Evolutionary conservation across 805 yeast genomes (phyloP), one percentile per base, ranked within the genome.

Genomic region (Suhomyces canberraensis): DNA sequence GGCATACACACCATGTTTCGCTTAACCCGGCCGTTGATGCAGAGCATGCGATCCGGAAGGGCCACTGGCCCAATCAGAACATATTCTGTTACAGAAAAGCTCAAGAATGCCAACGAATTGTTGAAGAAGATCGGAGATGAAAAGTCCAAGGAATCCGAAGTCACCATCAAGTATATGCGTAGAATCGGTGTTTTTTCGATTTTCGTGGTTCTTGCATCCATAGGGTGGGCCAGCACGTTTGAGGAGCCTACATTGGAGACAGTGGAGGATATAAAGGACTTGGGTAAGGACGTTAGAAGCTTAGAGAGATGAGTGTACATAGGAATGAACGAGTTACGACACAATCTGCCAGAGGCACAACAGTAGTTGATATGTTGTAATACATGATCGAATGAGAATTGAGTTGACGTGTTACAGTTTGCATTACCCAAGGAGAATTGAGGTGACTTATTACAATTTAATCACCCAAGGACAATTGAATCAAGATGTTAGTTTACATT

Each of bases 71-170:
- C 35, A 26, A 25, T 13, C 24, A 16, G 44, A 11, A 9, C 13
- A 17, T 41, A 47, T 31, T 39, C 56, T 3, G 37, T 54, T 13
- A 43, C 42, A 29, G 26, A 44, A 16, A 52, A 45, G 35, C 43
- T 53, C 26, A 41, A 47, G 29, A 38, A 47, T 11, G 42, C 55
- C 31, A 60, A 61, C 37, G 37, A 41, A 30, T 41, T 45, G 25
- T 43, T 65, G 14, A 54, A 61, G 36, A 52, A 50, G 27, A 52
- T 67, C 14, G 67, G 63, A 4, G 61, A 59, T 32, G 71, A 64
- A 32, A 54, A 53, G 20, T 45, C 66, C 3, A 37, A 36, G 26
- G 66, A 56, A 30, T 55, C 69, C 3, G 47, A 54, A 34, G 50
- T 44, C 16, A 55, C 63, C 4, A 39, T 67, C 36, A 50, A 42